Percentiles rank a stretch among this genome's conserved stretches.
phyloP scores from a whole-genome alignment of 768 basidiomycete genomes.

The Lentinula guzmanii region DNA sequence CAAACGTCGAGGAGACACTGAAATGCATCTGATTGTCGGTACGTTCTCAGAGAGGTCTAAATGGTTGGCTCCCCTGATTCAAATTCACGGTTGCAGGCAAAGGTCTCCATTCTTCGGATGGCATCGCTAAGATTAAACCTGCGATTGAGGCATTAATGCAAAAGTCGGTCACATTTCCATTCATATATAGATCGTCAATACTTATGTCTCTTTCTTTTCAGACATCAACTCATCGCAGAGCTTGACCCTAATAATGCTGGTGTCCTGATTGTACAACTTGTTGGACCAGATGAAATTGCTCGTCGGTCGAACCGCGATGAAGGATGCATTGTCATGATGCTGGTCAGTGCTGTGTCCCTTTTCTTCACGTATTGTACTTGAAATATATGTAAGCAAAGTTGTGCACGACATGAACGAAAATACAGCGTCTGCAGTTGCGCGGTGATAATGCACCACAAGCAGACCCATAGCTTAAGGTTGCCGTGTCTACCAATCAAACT shows the following conservation, averaged over 20 bases:
- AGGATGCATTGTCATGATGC: constrained; percentile 60
- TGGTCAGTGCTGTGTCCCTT: too few relatives aligned
- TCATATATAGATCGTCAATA: background rate
- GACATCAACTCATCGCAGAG: constrained; percentile 65
- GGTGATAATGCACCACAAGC: too few relatives aligned
- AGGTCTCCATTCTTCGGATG: constrained; percentile 76
- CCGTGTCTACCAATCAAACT: too few relatives aligned
- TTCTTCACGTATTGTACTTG: constrained; percentile 15
- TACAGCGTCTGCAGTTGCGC: too few relatives aligned
- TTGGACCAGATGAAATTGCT: constrained; percentile 54
- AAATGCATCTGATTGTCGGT: constrained; percentile 85
- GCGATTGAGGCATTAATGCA: constrained; percentile 84
- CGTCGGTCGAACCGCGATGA: constrained; percentile 46
- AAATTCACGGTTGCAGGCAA: constrained; percentile 45
- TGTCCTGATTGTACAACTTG: constrained; percentile 74
- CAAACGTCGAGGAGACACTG: constrained; percentile 50
- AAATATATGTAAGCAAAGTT: too few relatives aligned
- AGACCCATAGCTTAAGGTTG: too few relatives aligned
- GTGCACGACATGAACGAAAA: too few relatives aligned
- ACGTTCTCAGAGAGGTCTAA: background rate
- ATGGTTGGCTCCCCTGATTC: background rate
- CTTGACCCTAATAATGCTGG: constrained; percentile 80
- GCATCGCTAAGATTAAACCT: constrained; percentile 83
- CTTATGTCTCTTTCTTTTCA: constrained; percentile 19
- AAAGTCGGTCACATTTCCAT: constrained; percentile 41